phyloP scores from a whole-genome alignment of 2,329 filamentous ascomycete genomes.

The Bertia moriformis region DNA sequence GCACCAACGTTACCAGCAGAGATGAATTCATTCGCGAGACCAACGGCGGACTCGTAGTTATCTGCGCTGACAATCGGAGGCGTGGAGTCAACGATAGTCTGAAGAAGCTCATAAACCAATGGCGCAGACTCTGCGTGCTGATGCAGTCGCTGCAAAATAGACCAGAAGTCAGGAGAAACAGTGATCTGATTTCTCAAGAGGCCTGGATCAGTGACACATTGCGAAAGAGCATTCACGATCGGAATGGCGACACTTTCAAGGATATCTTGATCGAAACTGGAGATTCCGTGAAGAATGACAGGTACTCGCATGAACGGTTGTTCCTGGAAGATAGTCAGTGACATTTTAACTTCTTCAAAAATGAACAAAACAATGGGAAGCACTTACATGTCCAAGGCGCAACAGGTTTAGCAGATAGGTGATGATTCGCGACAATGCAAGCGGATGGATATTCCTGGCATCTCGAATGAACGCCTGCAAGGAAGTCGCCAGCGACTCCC shows the following conservation, averaged over 20 bases:
- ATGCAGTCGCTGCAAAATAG: conserved; percentile 65
- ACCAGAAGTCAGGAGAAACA: conserved; percentile 95
- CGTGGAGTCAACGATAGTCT: conserved; percentile 59
- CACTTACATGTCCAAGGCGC: conserved; percentile 67
- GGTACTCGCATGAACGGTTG: conserved; percentile 84
- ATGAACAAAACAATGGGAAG: background rate
- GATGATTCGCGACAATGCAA: conserved; percentile 69
- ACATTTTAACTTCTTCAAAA: conserved; percentile 9
- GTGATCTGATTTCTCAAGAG: conserved; percentile 82
- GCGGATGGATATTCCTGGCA: conserved; percentile 61
- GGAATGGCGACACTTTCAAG: conserved; percentile 63
- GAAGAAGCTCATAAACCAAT: conserved; percentile 75
- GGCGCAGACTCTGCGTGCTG: conserved; percentile 55
- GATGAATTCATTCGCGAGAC: conserved; percentile 77
- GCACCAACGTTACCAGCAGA: conserved; percentile 64
- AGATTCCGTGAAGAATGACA: conserved; percentile 80
- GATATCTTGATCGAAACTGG: conserved; percentile 66
- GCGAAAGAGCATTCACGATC: conserved; percentile 63
- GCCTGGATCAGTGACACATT: conserved; percentile 65
- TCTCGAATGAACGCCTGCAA: conserved; percentile 74
- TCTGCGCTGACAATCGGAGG: conserved; percentile 79
- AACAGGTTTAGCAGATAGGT: conserved; percentile 78
- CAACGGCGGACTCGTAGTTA: conserved; percentile 82
- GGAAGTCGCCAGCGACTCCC: conserved; percentile 65
- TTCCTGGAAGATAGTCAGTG: conserved; percentile 34